Base-by-base conservation (phyloP, 2,329 filamentous ascomycete genomes). In the Colletotrichum shisoi region DNA sequence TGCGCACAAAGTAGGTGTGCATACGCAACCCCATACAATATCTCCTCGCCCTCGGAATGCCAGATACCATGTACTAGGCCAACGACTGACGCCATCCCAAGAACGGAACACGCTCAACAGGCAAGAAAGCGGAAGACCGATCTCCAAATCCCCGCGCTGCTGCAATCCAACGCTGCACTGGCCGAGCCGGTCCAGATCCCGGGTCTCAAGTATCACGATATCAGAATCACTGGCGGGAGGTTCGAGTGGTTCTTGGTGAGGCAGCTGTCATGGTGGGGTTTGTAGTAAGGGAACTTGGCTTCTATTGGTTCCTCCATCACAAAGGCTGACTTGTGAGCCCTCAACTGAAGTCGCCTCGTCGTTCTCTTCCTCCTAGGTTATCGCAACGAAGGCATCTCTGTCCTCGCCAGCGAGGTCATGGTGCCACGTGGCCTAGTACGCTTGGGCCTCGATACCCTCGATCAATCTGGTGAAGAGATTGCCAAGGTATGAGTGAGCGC, bases 321-420 rank as follows among this genome's bases (percentile, higher is more conserved):
- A 8, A 24, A 39, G 31, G 56, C 58, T 68, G 27, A 21, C 57
- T 62, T n/a, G n/a, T 34, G 19, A 39, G 17, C 11, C 19, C 31
- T 19, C n/a, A 53, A 21, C 12, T 37, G 15, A 27, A 86, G 85
- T 58, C 87, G 87, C 73, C 78, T 94, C 17, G 76, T 91, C 42
- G 77, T 83, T 11, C 82, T 92, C 21, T 89, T 89, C 78, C 72
- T 88, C 11, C 74, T 89, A 27, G 90, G 91, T 19, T 89, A 90
- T 74, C 87, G 91, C 62, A 83, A 86, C 42, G 81, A 88, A 53
- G 92, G 91, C 12, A 88, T 95, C 71, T 81, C 81, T 53, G 84
- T 96, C 64, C 80, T 97, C 1, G 87, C 87, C 44, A 81, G 83
- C 19, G 84, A 92, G 56, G 89, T 92, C 46, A 91, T 97, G 86